phyloP scores from a whole-genome alignment of 306 rosid genomes.

The Canavalia gladiata region DNA sequence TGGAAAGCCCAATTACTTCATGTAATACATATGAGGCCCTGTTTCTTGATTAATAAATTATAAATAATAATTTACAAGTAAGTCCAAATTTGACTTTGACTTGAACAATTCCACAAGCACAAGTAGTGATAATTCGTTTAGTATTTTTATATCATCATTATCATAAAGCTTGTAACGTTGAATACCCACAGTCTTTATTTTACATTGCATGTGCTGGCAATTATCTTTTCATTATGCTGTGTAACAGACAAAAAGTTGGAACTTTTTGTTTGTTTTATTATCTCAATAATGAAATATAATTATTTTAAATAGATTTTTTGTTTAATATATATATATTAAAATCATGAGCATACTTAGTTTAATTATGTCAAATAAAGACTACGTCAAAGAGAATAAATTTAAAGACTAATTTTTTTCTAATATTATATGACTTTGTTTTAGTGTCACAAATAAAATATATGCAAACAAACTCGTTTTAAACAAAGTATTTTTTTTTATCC shows the following conservation, averaged over 20 bases:
- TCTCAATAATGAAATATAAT: background rate
- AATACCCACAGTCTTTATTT: constrained; percentile 19
- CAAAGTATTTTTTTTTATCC: background rate
- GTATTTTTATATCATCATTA: background rate
- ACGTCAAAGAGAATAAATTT: background rate
- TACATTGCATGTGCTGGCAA: background rate
- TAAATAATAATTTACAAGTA: background rate
- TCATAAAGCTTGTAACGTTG: background rate
- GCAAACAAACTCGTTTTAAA: background rate
- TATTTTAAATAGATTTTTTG: too few species aligned
- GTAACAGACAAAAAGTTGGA: background rate
- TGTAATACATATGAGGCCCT: background rate
- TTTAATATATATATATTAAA: background rate
- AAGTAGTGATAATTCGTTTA: background rate
- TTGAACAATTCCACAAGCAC: constrained; percentile 18
- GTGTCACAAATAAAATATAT: background rate
- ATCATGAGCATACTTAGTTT: background rate
- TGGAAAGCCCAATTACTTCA: background rate
- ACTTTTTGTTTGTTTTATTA: background rate
- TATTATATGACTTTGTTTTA: too few species aligned
- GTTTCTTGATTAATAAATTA: background rate
- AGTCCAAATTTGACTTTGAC: constrained; percentile 35
- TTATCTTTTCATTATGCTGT: background rate
- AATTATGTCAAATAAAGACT: background rate
- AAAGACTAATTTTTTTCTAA: background rate